Conservation (phyloP, 768 basidiomycete genomes). For the Termitomyces sp. region DNA sequence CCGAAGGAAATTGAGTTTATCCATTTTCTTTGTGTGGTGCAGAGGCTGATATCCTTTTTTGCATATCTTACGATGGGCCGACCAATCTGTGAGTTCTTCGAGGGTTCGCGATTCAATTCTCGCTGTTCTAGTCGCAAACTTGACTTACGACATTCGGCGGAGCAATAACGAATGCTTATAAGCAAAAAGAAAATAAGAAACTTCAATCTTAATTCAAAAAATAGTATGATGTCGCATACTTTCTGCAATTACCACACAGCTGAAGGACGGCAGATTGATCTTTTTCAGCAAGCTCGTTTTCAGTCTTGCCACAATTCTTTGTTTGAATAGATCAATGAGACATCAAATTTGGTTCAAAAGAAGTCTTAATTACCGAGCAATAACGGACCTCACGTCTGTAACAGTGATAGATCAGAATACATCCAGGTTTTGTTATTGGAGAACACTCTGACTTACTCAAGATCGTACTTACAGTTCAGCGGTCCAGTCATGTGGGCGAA, state of each 20-base stretch:
- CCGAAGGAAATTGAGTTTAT: background rate
- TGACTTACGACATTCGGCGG: constrained; percentile 2
- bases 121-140: background rate
- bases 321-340: background rate
- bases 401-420: background rate
- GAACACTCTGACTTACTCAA: background rate
- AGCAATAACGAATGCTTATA: constrained; percentile 7
- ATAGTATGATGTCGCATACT: background rate
- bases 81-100: constrained; percentile 6
- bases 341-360: background rate
- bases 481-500: background rate
- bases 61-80: constrained; percentile 2
- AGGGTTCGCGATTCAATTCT: background rate
- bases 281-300: background rate
- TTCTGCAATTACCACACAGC: constrained; percentile 2
- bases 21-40: background rate
- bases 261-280: background rate
- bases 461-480: background rate
- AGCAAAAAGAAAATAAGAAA: background rate
- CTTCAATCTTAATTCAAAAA: background rate
- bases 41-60: background rate
- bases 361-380: background rate
- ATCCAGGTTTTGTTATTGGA: background rate
- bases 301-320: constrained; percentile 3
- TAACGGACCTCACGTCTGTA: constrained; percentile 1